phyloP scores from a whole-genome alignment of 208 protist species.

The Herpetomonas samuelpessoai region DNA sequence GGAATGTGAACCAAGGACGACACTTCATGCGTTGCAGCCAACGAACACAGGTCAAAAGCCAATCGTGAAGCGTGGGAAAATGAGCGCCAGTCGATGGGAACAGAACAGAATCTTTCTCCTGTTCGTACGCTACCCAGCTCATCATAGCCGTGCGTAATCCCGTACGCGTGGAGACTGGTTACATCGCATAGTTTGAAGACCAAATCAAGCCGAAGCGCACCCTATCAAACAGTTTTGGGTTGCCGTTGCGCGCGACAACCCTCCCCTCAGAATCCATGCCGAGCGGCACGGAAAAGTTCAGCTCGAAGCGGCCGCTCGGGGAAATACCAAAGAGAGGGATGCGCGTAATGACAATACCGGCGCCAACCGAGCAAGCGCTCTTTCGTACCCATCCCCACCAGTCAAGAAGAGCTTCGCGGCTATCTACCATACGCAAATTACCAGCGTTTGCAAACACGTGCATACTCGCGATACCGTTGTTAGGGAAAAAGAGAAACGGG shows the following conservation, averaged over 20 bases:
- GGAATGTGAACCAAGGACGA: too few relatives aligned
- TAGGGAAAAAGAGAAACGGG: slow-evolving; percentile 71
- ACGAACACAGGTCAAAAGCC: too few relatives aligned
- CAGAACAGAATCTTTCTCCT: too few relatives aligned
- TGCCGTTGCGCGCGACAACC: slow-evolving; percentile 52
- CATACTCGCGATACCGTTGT: slow-evolving; percentile 81
- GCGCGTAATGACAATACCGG: slow-evolving; percentile 74
- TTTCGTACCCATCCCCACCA: slow-evolving; percentile 47
- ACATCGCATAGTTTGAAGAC: slow-evolving; percentile 76
- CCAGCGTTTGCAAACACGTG: slow-evolving; percentile 85
- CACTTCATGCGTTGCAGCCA: too few relatives aligned
- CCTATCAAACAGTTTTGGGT: slow-evolving; percentile 62
- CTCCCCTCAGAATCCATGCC: slow-evolving; percentile 54
- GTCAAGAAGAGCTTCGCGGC: slow-evolving; percentile 36
- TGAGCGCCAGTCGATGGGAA: too few relatives aligned
- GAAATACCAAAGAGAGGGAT: slow-evolving; percentile 78
- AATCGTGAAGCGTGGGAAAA: too few relatives aligned
- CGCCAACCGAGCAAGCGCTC: slow-evolving; percentile 71
- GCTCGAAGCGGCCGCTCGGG: slow-evolving; percentile 76
- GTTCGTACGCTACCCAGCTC: too few relatives aligned
- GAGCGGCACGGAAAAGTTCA: slow-evolving; percentile 75
- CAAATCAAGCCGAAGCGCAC: slow-evolving; percentile 81
- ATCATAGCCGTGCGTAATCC: too few relatives aligned
- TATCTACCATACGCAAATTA: slow-evolving; percentile 61
- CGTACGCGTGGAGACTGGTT: slow-evolving; percentile 16